Conservation (phyloP, 1,284 basidiomycete species). For the Moesziomyces sp. region DNA sequence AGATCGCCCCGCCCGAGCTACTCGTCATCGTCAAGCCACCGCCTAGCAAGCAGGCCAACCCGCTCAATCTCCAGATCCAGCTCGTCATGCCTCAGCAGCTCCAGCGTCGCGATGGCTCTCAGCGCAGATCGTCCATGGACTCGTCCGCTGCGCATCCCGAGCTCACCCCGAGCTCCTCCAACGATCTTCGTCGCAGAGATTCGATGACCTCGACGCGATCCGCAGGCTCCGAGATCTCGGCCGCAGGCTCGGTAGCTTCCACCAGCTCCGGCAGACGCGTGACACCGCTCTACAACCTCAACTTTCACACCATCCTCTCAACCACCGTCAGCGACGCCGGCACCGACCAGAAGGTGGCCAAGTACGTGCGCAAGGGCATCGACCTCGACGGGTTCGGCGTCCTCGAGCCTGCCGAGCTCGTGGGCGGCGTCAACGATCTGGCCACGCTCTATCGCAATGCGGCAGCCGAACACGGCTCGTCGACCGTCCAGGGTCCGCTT, state of each 20-base stretch:
- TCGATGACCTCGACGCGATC: constrained; percentile 48
- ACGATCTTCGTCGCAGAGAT: constrained; percentile 36
- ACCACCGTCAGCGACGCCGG: constrained; percentile 90
- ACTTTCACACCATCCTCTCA: constrained; percentile 90
- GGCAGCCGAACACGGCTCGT: constrained; percentile 5
- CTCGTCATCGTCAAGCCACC: constrained; percentile 75
- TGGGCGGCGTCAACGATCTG: constrained; percentile 51
- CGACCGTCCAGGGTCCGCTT: constrained; percentile 10
- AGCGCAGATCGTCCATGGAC: constrained; percentile 30
- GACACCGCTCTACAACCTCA: constrained; percentile 91
- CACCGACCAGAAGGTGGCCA: constrained; percentile 92
- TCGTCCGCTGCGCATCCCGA: constrained; percentile 22
- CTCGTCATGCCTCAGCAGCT: constrained; percentile 72
- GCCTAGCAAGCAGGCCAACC: constrained; percentile 83
- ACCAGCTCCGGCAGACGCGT: constrained; percentile 74
- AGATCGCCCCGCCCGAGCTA: constrained; percentile 56
- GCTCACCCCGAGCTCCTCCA: constrained; percentile 4
- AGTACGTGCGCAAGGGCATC: constrained; percentile 81
- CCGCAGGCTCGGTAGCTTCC: constrained; percentile 32
- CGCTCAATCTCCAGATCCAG: constrained; percentile 91
- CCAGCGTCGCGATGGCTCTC: constrained; percentile 21
- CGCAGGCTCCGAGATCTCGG: constrained; percentile 36
- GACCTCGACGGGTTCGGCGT: constrained; percentile 68
- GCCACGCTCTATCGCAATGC: constrained; percentile 24
- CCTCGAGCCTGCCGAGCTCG: constrained; percentile 63